phyloP scores from a whole-genome alignment of 257 asterid genomes.

The Ehretia macrophylla region DNA sequence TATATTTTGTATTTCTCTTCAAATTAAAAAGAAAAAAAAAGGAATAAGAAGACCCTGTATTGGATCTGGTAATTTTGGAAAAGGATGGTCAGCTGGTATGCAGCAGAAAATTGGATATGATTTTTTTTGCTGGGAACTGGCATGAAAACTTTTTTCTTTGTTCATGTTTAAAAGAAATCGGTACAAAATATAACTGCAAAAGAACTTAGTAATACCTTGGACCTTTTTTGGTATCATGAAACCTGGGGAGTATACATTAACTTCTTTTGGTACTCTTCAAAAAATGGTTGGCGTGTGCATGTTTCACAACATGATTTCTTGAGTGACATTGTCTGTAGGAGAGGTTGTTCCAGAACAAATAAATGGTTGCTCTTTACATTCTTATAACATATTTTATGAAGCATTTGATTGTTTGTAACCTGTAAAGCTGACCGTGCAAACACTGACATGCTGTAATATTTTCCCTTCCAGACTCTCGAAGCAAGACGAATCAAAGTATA shows the following conservation, averaged over 20 bases:
- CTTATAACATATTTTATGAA: background rate
- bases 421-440: background rate
- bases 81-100: no score
- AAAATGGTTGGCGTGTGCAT: background rate
- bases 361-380: background rate
- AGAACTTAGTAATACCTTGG: background rate
- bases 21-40: no score
- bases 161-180: no score
- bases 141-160: no score
- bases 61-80: no score
- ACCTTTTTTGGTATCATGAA: background rate
- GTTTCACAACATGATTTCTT: background rate
- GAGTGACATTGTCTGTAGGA: no score
- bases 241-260: background rate
- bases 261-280: background rate
- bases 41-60: no score
- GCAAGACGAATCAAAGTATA: slow-evolving; percentile 79
- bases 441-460: background rate
- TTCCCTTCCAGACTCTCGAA: slow-evolving; percentile 49
- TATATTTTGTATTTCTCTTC: no score
- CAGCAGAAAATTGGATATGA: no score
- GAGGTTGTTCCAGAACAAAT: no score
- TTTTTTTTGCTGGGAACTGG: no score
- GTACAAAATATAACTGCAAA: no score
- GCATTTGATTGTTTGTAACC: background rate